These are phyloP conservation scores for Amaranthus palmeri DNA, from an alignment of 148 eudicot genomes.

Conservation along the genomic window DNA sequence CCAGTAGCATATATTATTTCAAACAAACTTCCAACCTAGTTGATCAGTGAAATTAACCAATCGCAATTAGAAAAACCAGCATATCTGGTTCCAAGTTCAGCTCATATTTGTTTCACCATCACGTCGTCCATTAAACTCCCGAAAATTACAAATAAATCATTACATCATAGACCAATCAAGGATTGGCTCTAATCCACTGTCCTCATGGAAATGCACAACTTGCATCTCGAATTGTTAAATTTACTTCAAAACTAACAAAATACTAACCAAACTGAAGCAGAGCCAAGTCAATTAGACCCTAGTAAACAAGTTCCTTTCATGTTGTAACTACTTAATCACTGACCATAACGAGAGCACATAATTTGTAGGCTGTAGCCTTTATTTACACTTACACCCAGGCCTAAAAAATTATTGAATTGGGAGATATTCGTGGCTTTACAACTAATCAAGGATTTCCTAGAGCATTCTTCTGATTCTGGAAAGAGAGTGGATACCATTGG, in stretches of 20 bases:
- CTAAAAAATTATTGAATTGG: not conserved
- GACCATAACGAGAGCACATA: not conserved
- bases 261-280: not conserved
- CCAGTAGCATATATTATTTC: not conserved
- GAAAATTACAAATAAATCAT: not conserved
- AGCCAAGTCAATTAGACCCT: not conserved
- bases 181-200: not conserved
- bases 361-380: not conserved
- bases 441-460: not conserved
- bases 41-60: not conserved
- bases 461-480: not conserved
- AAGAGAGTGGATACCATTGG: not conserved
- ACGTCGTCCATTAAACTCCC: not conserved
- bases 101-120: not conserved
- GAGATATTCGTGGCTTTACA: not conserved
- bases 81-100: not conserved
- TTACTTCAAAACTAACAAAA: not conserved
- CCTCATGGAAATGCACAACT: not conserved
- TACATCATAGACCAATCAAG: not conserved
- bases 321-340: not conserved
- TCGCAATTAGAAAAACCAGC: not conserved
- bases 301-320: not conserved
- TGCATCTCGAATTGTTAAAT: not conserved
- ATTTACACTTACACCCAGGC: not conserved
- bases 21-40: not conserved